Evolutionary conservation across 331 rosid genomes (phyloP).

Genomic region (Cydonia oblonga): DNA sequence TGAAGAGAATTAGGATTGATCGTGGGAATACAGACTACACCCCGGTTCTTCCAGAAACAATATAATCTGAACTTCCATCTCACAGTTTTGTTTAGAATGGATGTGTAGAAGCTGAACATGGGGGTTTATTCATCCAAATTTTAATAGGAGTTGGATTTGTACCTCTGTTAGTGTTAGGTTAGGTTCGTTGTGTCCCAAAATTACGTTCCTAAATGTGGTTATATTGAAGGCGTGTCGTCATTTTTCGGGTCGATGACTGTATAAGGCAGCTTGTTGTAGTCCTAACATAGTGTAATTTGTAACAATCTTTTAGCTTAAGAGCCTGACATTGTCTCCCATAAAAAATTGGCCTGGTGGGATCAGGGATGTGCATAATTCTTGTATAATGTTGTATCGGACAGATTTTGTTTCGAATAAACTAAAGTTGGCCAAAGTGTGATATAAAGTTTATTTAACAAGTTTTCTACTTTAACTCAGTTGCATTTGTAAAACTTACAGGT

Average conservation of each 20-base stretch:
- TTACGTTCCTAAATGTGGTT: background rate
- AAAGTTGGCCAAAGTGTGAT: too few species aligned
- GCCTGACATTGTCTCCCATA: slow-evolving; percentile 14
- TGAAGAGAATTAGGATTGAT: slow-evolving; percentile 1
- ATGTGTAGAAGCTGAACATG: slow-evolving; percentile 3
- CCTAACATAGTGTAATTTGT: slow-evolving; percentile 9
- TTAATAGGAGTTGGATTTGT: background rate
- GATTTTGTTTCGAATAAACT: background rate
- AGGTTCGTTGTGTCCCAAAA: slow-evolving; percentile 12
- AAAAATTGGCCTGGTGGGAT: slow-evolving; percentile 16
- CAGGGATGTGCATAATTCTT: slow-evolving; percentile 8
- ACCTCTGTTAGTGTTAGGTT: slow-evolving; percentile 8
- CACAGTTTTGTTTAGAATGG: background rate
- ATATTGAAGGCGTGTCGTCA: slow-evolving; percentile 3
- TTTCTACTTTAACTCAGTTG: too few species aligned
- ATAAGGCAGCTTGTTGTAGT: slow-evolving; percentile 13
- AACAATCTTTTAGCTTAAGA: slow-evolving; percentile 2
- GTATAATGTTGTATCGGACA: slow-evolving; percentile 9
- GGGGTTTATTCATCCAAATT: slow-evolving; percentile 3
- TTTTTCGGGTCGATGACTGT: slow-evolving; percentile 10
- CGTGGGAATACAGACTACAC: background rate
- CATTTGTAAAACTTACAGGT: too few species aligned
- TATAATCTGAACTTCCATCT: slow-evolving; percentile 7
- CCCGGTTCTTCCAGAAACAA: slow-evolving; percentile 1
- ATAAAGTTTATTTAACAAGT: too few species aligned